Evolutionary conservation across 805 yeast species (phyloP), one percentile per base, ranked within the genome.

Genomic region (Clavispora santaluciae): DNA sequence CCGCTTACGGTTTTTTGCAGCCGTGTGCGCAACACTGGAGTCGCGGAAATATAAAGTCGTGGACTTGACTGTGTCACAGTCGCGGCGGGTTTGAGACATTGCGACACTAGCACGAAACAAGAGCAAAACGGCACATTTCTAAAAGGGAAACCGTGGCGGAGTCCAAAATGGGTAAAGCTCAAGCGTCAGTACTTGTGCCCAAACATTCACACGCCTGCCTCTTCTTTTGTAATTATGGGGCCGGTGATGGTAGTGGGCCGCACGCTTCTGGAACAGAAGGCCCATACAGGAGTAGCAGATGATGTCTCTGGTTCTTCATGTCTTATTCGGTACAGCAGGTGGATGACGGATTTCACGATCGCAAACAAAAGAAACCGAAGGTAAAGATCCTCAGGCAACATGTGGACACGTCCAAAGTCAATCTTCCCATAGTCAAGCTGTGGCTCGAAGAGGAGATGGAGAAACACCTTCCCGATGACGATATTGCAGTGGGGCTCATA

Each of bases 391-490:
- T 35, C 28, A 56, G 56, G 28, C 46, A 51, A 33, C 37, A 45
- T 8, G 70, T 75, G 1, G 67, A 66, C 38, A 58, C 66, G 30
- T 24, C 55, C 12, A 69, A 65, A 45, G 68, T 76, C 22, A 64
- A 74, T 46, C 45, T 60, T 35, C 48, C 42, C 0, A 60, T 70
- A n/a, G 58, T 76, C 4, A 56, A 61, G 36, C 45, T 46, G 12
- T 76, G 79, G 76, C 60, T 75, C 15, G 49, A 45, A 2, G 49
- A 52, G 4, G 49, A 56, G 36, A 41, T 75, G 22, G 54, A 61
- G 12, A 52, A 60, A 34, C 54, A 62, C 9, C 52, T 75, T 10
- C 77, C 77, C 0, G 79, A 73, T 35, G 82, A 77, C 47, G 82
- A 76, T 18, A 68, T 76, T 3, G 62, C 72, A 5, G 58, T 64